phyloP scores from a whole-genome alignment of 371 early-diverging fungal species.

The Encephalitozoon hellem region DNA sequence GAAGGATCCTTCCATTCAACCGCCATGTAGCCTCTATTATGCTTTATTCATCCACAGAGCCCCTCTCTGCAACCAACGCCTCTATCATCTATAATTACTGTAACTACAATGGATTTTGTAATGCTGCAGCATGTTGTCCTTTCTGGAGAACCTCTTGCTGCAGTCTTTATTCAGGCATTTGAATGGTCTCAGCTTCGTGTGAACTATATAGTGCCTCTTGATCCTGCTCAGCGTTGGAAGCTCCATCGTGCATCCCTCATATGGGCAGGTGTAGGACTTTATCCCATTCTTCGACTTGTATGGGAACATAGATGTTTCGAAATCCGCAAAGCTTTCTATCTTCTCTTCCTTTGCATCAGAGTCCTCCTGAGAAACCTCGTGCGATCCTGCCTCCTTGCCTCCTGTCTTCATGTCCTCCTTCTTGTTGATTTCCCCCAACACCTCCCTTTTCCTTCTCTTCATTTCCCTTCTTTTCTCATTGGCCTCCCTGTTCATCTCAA shows the following conservation, averaged over 20 bases:
- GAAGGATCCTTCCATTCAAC: neutral
- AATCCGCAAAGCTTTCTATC: slow-evolving; percentile 46
- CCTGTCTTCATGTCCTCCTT: neutral
- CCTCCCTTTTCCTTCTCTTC: slow-evolving; percentile 10
- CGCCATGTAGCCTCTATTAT: neutral
- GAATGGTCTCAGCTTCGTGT: slow-evolving; percentile 61
- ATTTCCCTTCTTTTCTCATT: slow-evolving; percentile 7
- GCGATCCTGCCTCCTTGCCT: neutral
- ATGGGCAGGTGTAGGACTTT: slow-evolving; percentile 53
- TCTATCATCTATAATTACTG: neutral
- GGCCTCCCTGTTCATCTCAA: neutral
- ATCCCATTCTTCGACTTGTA: slow-evolving; percentile 14
- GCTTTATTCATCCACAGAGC: neutral
- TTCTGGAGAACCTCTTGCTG: slow-evolving; percentile 59
- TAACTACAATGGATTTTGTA: slow-evolving; percentile 58
- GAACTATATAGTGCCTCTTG: slow-evolving; percentile 61
- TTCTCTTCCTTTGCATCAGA: neutral
- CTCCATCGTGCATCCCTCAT: slow-evolving; percentile 50
- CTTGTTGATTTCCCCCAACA: neutral
- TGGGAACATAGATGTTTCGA: slow-evolving; percentile 50
- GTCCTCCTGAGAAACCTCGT: neutral
- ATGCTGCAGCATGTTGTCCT: slow-evolving; percentile 63
- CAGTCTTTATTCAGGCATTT: slow-evolving; percentile 60
- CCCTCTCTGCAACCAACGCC: neutral
- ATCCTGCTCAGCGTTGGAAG: slow-evolving; percentile 60